These are phyloP conservation scores for Venturia nashicola DNA, from an alignment of 2,329 filamentous ascomycete species.

Conservation along the genomic window DNA sequence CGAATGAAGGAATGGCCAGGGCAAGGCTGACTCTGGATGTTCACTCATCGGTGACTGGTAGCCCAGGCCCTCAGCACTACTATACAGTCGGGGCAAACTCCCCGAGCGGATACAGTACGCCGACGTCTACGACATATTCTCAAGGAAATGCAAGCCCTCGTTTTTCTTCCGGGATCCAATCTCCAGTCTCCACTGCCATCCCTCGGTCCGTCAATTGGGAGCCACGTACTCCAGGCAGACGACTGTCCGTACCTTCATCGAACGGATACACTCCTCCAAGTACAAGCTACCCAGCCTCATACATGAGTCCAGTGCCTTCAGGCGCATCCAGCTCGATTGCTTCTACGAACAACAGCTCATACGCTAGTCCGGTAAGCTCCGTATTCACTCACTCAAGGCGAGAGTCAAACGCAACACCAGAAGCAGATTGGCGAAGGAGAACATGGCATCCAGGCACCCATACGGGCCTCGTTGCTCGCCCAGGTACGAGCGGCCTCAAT, in stretches of 20 bases:
- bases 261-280: slow-evolving; percentile 60
- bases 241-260: slow-evolving; percentile 69
- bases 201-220: slow-evolving; percentile 65
- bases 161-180: slow-evolving; percentile 55
- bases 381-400: slow-evolving; percentile 51
- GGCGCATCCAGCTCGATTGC: slow-evolving; percentile 22
- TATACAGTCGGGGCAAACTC: slow-evolving; percentile 56
- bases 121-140: slow-evolving; percentile 73
- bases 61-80: slow-evolving; percentile 41
- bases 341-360: slow-evolving; percentile 39
- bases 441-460: slow-evolving; percentile 82
- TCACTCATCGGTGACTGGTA: slow-evolving; percentile 45
- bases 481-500: slow-evolving; percentile 60
- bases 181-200: slow-evolving; percentile 58
- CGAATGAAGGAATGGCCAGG: slow-evolving; percentile 49
- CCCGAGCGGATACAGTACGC: slow-evolving; percentile 66
- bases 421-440: slow-evolving; percentile 61
- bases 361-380: slow-evolving; percentile 55
- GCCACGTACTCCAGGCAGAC: slow-evolving; percentile 54
- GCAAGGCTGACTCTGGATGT: slow-evolving; percentile 55
- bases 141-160: slow-evolving; percentile 64
- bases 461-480: slow-evolving; percentile 43
- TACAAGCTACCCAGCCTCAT: slow-evolving; percentile 41
- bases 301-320: slow-evolving; percentile 42
- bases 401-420: slow-evolving; percentile 52